Evolutionary conservation across 345 rosid genomes (phyloP).

Genomic region (Rhizophora mangle): DNA sequence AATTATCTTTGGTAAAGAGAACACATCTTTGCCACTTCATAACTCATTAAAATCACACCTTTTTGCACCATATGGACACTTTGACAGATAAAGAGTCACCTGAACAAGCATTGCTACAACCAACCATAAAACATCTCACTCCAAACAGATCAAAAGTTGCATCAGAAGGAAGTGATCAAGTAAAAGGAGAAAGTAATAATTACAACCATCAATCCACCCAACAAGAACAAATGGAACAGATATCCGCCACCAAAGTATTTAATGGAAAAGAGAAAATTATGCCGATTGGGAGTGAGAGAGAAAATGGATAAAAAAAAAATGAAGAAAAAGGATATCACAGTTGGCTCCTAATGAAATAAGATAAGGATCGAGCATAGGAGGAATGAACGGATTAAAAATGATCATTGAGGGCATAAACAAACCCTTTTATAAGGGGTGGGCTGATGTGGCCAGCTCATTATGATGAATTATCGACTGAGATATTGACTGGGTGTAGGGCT

Average conservation of each 20-base stretch:
- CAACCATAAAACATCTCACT: conserved; percentile 27
- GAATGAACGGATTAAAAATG: conserved; percentile 15
- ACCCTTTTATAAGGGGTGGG: conserved; percentile 6
- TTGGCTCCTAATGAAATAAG: conserved; percentile 26
- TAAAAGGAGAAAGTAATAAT: conserved; percentile 37
- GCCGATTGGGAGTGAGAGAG: neutral
- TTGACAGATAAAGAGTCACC: conserved; percentile 4
- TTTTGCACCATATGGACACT: neutral
- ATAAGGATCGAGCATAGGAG: conserved; percentile 20
- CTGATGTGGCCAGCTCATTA: conserved; percentile 21
- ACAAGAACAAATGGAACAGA: conserved; percentile 34
- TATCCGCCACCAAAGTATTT: conserved; percentile 26
- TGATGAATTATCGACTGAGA: conserved; percentile 22
- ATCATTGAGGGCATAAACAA: conserved; percentile 19
- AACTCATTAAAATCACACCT: neutral
- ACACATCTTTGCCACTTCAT: too few relatives aligned
- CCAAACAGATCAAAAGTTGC: conserved; percentile 38
- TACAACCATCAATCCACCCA: conserved; percentile 39
- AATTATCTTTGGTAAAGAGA: too few relatives aligned
- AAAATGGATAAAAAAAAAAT: neutral
- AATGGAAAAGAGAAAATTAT: conserved; percentile 1
- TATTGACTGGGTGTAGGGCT: conserved; percentile 23
- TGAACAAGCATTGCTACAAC: conserved; percentile 24
- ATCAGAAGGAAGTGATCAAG: conserved; percentile 37
- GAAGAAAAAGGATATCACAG: neutral